Percentiles rank a stretch among this genome's conserved stretches.
Conservation (phyloP, 371 early-diverging fungal genomes). For the Catenaria anguillulae region DNA sequence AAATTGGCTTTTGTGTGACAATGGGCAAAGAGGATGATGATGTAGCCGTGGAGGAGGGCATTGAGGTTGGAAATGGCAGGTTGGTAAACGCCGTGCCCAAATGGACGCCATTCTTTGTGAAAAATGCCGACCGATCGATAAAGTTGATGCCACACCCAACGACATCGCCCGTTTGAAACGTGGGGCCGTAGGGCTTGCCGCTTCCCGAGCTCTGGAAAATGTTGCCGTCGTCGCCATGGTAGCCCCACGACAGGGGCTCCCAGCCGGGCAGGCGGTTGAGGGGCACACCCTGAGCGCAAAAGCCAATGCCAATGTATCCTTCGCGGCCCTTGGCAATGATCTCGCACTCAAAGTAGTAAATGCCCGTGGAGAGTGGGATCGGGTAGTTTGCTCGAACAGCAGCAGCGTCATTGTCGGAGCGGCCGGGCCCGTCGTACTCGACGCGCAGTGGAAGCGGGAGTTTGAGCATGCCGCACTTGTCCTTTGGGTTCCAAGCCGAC, state of each 20-base stretch:
- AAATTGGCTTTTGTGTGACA: slow-evolving; percentile 32
- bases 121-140: slow-evolving; percentile 53
- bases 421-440: slow-evolving; percentile 22
- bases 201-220: slow-evolving; percentile 59
- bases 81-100: slow-evolving; percentile 41
- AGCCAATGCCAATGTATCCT: slow-evolving; percentile 37
- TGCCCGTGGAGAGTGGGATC: slow-evolving; percentile 27
- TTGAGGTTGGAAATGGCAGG: slow-evolving; percentile 5
- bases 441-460: background rate
- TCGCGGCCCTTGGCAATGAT: slow-evolving; percentile 35
- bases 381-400: slow-evolving; percentile 27
- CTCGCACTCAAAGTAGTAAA: slow-evolving; percentile 35
- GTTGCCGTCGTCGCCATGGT: slow-evolving; percentile 87
- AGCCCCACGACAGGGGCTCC: slow-evolving; percentile 68
- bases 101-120: slow-evolving; percentile 77
- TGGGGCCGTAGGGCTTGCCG: slow-evolving; percentile 77
- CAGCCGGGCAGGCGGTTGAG: slow-evolving; percentile 44
- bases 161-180: slow-evolving; percentile 74
- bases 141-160: slow-evolving; percentile 88
- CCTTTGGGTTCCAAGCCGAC: background rate
- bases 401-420: slow-evolving; percentile 29
- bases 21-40: slow-evolving; percentile 13
- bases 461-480: slow-evolving; percentile 1
- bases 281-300: slow-evolving; percentile 18
- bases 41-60: background rate